phyloP scores from a whole-genome alignment of 2,329 filamentous ascomycete species.

The Trichoderma afroharzianum region DNA sequence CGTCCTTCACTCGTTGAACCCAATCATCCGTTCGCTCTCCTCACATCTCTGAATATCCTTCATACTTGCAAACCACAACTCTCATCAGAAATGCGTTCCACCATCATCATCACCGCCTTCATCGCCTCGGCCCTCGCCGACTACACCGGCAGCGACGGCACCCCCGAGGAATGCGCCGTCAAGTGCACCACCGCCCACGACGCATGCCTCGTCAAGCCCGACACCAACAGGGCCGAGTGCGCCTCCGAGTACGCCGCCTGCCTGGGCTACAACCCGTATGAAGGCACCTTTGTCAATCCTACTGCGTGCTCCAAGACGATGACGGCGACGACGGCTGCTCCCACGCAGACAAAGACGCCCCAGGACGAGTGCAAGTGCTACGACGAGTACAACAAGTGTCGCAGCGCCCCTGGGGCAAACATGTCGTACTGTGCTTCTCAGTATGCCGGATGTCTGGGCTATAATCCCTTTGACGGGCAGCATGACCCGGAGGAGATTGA shows the following conservation, averaged over 20 bases:
- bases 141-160: background rate
- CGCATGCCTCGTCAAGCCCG: background rate
- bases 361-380: background rate
- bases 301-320: constrained; percentile 23
- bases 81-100: background rate
- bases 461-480: constrained; percentile 2
- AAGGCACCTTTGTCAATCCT: constrained; percentile 18
- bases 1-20: background rate
- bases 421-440: constrained; percentile 23
- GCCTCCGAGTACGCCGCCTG: constrained; percentile 21
- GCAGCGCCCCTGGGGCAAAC: background rate
- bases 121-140: background rate
- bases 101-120: background rate
- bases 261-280: constrained; percentile 19
- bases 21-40: background rate
- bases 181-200: background rate
- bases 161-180: background rate
- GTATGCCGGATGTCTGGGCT: constrained; percentile 16
- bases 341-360: constrained; percentile 12
- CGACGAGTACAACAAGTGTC: background rate
- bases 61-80: background rate
- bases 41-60: background rate
- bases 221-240: constrained; percentile 25
- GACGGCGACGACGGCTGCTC: constrained; percentile 22
- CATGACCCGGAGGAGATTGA: background rate